Evolutionary conservation across 2,329 filamentous ascomycete species (phyloP).

Genomic region (Chrysoporthe puriensis): DNA sequence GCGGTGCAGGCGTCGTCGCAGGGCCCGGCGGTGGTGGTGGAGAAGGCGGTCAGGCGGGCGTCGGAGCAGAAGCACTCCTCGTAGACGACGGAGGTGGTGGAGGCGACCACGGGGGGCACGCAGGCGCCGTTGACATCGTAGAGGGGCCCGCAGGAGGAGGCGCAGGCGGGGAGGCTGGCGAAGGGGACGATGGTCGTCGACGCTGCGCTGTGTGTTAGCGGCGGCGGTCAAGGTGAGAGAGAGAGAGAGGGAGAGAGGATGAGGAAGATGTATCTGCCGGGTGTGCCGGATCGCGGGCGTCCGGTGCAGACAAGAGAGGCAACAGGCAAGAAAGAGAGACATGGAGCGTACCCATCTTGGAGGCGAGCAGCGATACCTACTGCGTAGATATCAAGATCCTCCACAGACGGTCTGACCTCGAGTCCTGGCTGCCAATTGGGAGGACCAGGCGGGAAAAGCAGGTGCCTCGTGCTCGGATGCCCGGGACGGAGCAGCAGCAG

Average conservation of each 20-base stretch:
- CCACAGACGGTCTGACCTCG: neutral
- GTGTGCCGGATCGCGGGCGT: too few relatives aligned
- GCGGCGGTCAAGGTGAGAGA: neutral
- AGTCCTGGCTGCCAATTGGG: neutral
- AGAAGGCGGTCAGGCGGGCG: constrained; percentile 60
- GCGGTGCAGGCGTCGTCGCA: constrained; percentile 64
- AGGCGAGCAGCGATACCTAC: constrained; percentile 1
- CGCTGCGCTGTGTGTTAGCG: constrained; percentile 31
- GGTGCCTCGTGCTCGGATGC: neutral
- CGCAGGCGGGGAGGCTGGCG: constrained; percentile 64
- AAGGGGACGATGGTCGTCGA: constrained; percentile 62
- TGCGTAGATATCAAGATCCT: neutral
- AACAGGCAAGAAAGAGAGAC: neutral
- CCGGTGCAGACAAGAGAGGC: neutral
- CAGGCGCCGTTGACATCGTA: constrained; percentile 74
- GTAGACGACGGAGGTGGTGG: constrained; percentile 57
- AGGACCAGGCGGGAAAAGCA: neutral
- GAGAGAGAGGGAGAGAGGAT: constrained; percentile 1
- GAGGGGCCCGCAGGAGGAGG: constrained; percentile 60
- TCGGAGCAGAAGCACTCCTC: constrained; percentile 76
- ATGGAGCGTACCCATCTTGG: constrained; percentile 26
- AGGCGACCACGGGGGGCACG: constrained; percentile 59
- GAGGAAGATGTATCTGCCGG: neutral
- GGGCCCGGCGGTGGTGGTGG: constrained; percentile 58
- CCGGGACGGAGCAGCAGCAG: neutral